These are phyloP conservation scores for Stygiomarasmius scandens DNA, from an alignment of 1,284 basidiomycete species.

Conservation along the genomic window DNA sequence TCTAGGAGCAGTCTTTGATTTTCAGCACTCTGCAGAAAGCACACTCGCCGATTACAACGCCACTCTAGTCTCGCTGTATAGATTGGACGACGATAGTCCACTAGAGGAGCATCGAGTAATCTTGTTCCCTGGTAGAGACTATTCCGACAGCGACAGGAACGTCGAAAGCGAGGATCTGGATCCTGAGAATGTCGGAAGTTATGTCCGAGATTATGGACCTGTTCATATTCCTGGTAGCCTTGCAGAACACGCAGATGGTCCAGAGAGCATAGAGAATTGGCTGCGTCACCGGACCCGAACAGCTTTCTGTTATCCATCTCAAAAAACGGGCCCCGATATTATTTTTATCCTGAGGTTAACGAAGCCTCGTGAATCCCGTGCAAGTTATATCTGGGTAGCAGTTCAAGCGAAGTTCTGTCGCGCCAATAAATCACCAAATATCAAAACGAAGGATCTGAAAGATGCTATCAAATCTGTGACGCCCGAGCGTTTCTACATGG, in stretches of 20 bases:
- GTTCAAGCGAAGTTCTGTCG: slow-evolving; percentile 4
- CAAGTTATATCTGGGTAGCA: slow-evolving; percentile 1
- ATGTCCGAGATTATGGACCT: too few species aligned
- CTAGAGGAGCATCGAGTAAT: too few species aligned
- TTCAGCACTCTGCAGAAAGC: not conserved
- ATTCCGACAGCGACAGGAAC: too few species aligned
- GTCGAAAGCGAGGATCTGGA: too few species aligned
- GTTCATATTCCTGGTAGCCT: not conserved
- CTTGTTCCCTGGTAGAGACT: too few species aligned
- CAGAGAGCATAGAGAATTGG: not conserved
- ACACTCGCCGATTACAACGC: not conserved
- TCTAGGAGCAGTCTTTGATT: not conserved
- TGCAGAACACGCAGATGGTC: not conserved
- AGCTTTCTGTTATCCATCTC: slow-evolving; percentile 5
- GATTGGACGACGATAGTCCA: too few species aligned
- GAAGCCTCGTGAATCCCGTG: too few species aligned
- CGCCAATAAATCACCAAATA: not conserved
- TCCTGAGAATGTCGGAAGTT: too few species aligned
- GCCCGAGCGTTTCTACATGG: too few species aligned
- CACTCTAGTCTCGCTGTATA: not conserved
- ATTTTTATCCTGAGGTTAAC: slow-evolving; percentile 2
- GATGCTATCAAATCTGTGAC: too few species aligned
- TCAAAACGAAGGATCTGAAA: too few species aligned
- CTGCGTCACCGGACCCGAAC: not conserved
- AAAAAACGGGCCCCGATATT: slow-evolving; percentile 1